Conservation (phyloP, 805 yeast species). For the Hanseniaspora guilliermondii region DNA sequence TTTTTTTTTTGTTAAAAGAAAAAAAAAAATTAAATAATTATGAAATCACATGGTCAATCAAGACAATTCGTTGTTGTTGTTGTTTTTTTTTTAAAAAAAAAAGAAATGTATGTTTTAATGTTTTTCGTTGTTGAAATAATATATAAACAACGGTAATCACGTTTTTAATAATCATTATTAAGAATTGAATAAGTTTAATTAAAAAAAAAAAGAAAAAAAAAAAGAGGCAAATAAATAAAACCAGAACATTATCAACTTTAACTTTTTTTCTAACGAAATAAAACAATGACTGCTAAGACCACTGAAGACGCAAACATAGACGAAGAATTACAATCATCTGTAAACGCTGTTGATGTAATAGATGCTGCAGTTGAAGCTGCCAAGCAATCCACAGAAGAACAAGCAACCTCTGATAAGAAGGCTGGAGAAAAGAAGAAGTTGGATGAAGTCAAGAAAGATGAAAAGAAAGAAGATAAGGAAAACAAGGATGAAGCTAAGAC, state of each 20-base stretch:
- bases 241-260: neutral
- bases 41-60: neutral
- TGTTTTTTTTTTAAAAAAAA: no score
- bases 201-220: neutral
- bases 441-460: neutral
- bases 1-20: neutral
- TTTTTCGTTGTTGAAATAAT: neutral
- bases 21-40: neutral
- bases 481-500: neutral
- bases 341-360: slow-evolving; percentile 12
- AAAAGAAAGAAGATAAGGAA: slow-evolving; percentile 5
- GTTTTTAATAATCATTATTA: neutral
- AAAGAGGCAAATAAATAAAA: neutral
- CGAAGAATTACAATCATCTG: slow-evolving; percentile 17
- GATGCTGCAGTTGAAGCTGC: slow-evolving; percentile 14
- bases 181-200: neutral
- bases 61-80: neutral
- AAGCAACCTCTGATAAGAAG: neutral
- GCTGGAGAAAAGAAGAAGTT: neutral
- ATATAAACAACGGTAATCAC: neutral
- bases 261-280: no score
- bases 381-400: neutral
- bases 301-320: slow-evolving; percentile 19
- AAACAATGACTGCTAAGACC: slow-evolving; percentile 12
- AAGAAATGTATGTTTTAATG: no score